Evolutionary conservation across 2,329 filamentous ascomycete genomes (phyloP), one percentile per base, ranked within the genome.

Genomic region (Neonectria sp.): DNA sequence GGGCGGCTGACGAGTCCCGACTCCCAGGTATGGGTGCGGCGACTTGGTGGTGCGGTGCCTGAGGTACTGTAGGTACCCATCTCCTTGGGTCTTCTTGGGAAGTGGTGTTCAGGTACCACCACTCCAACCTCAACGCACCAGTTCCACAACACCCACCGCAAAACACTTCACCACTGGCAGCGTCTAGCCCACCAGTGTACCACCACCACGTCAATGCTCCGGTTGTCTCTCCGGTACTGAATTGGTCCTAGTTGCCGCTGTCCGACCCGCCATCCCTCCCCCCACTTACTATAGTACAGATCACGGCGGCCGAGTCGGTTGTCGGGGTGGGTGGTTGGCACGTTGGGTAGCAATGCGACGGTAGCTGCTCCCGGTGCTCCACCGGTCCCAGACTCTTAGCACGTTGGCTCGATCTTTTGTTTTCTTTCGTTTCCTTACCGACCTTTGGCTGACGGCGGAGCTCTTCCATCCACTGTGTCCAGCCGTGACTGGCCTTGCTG

Each of bases 321-420:
- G 33, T 35, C 9, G 33, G 2, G 33, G 33, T 9, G 11, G 33
- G 33, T 37, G 35, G 61, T 65, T 46, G 48, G 59, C 53, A 21
- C 53, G 73, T 75, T 75, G 73, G 73, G 73, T 75, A 75, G 64
- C 73, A 75, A 75, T 76, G 73, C 73, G 69, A 75, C 73, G 67
- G 71, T 74, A 74, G 73, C 71, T 71, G 33, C 51, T 53, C 51
- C 51, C 12, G 21, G 33, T 68, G 40, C 40, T 45, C 17, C 40
- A 21, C 40, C 12, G 12, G 15, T 15, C 35, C 12, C 35, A 5
- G 35, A 4, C 15, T 12, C 35, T 15, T 17, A 37, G 35, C 35
- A 62, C 63, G 60, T 65, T 72, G 68, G 65, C 63, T 58, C 56
- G 61, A 60, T 35, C 61, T 62, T 40, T 40, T 40, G 37, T 40